phyloP scores from a whole-genome alignment of 2,329 filamentous ascomycete genomes.

The Hypomyces perniciosus region DNA sequence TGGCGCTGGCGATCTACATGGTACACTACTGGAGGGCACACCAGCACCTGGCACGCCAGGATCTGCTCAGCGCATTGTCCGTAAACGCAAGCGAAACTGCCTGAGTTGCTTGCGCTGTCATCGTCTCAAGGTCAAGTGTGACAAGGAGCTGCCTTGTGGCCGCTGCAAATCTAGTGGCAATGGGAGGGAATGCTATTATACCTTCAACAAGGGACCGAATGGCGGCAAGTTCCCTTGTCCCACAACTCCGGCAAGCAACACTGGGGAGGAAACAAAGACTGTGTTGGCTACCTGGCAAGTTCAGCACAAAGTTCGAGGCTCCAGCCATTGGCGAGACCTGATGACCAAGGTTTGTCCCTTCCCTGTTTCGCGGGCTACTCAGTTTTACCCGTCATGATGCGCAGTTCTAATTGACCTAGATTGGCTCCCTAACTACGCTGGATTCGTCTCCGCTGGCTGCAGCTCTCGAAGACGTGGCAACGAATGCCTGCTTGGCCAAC shows the following conservation, averaged over 20 bases:
- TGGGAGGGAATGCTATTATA: slow-evolving; percentile 31
- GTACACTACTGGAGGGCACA: slow-evolving; percentile 4
- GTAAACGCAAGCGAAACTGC: slow-evolving; percentile 32
- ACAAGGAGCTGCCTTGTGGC: slow-evolving; percentile 31
- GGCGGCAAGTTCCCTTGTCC: slow-evolving; percentile 30
- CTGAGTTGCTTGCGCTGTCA: slow-evolving; percentile 31
- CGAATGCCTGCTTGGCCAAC: slow-evolving; percentile 30
- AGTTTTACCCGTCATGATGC: neutral
- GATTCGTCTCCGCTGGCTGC: slow-evolving; percentile 22
- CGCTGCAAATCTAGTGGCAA: slow-evolving; percentile 30
- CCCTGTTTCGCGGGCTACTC: neutral
- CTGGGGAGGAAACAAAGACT: slow-evolving; percentile 22
- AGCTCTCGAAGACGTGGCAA: slow-evolving; percentile 28
- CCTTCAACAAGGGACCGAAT: slow-evolving; percentile 31
- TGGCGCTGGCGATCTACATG: slow-evolving; percentile 9
- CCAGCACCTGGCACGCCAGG: neutral
- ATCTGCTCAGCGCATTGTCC: slow-evolving; percentile 21
- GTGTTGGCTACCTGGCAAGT: slow-evolving; percentile 28
- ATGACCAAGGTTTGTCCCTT: slow-evolving; percentile 28
- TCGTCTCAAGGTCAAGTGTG: slow-evolving; percentile 33
- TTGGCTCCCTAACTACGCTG: slow-evolving; percentile 21
- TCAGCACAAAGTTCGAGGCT: slow-evolving; percentile 29
- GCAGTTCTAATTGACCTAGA: slow-evolving; percentile 15
- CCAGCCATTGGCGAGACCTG: slow-evolving; percentile 31
- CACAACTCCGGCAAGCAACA: slow-evolving; percentile 18